phyloP scores from a whole-genome alignment of 2,329 filamentous ascomycete species.

The Neonectria ditissima region DNA sequence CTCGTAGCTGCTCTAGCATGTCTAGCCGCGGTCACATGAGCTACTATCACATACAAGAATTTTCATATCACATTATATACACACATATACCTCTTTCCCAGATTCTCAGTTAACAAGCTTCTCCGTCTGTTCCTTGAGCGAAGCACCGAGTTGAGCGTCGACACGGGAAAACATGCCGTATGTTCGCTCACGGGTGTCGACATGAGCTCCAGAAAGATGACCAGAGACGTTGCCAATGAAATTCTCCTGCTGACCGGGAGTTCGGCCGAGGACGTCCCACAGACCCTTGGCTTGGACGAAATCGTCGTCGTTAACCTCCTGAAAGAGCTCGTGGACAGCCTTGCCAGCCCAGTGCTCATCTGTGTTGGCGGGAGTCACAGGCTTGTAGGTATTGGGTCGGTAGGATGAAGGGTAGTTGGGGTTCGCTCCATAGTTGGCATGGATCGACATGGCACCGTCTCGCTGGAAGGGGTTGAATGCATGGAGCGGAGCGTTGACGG shows the following conservation, averaged over 20 bases:
- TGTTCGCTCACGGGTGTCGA: constrained; percentile 66
- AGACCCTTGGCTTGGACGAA: constrained; percentile 62
- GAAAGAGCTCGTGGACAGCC: constrained; percentile 58
- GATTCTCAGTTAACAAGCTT: constrained; percentile 48
- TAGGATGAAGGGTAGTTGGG: constrained; percentile 68
- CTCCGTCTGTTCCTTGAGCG: constrained; percentile 67
- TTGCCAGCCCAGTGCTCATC: constrained; percentile 63
- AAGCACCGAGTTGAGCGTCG: constrained; percentile 63
- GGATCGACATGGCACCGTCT: constrained; percentile 77
- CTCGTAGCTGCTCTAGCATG: not conserved
- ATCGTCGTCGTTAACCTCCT: constrained; percentile 60
- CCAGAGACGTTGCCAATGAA: constrained; percentile 70
- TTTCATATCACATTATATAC: constrained; percentile 20
- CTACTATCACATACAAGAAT: constrained; percentile 1
- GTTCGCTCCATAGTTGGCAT: constrained; percentile 71
- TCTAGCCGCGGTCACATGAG: not conserved
- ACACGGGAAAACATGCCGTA: constrained; percentile 72
- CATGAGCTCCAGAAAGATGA: constrained; percentile 65
- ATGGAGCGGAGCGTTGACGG: constrained; percentile 68
- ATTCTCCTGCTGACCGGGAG: constrained; percentile 69
- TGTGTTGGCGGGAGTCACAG: constrained; percentile 54
- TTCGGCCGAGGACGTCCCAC: constrained; percentile 62
- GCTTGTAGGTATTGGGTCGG: constrained; percentile 57
- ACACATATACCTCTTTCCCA: not conserved
- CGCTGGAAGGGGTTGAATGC: constrained; percentile 77